Percentiles rank a stretch among this genome's conserved stretches.
Conservation (phyloP, 164 flowering plant genomes). For the Chimonanthus salicifolius region DNA sequence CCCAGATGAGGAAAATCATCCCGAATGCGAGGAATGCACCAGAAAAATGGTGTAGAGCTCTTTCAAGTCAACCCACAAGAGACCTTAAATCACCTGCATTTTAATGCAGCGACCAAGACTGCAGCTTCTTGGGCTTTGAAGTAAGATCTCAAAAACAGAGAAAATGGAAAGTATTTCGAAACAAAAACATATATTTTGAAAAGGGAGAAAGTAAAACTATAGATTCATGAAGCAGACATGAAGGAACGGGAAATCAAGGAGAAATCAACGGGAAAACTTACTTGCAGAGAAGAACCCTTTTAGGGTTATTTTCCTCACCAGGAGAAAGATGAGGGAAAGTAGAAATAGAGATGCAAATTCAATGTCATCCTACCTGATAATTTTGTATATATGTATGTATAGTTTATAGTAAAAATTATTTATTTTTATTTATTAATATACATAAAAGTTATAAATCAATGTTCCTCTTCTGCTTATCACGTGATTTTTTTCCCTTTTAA, state of each 20-base stretch:
- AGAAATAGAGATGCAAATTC: not conserved
- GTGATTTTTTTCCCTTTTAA: too few species aligned
- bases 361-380: not conserved
- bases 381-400: too few species aligned
- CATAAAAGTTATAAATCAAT: too few species aligned
- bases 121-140: slow-evolving; percentile 2
- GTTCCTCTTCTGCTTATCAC: too few species aligned
- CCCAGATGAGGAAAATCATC: not conserved
- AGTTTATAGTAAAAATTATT: too few species aligned
- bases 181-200: not conserved
- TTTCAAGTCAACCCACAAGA: not conserved
- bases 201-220: not conserved
- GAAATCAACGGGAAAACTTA: slow-evolving; percentile 1
- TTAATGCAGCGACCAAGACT: not conserved
- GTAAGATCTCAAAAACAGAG: not conserved
- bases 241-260: not conserved
- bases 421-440: too few species aligned
- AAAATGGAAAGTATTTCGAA: not conserved
- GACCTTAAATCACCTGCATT: not conserved
- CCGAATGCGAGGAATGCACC: not conserved
- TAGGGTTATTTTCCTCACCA: slow-evolving; percentile 1
- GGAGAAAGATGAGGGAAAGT: not conserved
- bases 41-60: not conserved
- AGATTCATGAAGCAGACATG: not conserved
- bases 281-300: not conserved